phyloP scores from a whole-genome alignment of 1,284 basidiomycete species.

The Cystobasidium pallidum region DNA sequence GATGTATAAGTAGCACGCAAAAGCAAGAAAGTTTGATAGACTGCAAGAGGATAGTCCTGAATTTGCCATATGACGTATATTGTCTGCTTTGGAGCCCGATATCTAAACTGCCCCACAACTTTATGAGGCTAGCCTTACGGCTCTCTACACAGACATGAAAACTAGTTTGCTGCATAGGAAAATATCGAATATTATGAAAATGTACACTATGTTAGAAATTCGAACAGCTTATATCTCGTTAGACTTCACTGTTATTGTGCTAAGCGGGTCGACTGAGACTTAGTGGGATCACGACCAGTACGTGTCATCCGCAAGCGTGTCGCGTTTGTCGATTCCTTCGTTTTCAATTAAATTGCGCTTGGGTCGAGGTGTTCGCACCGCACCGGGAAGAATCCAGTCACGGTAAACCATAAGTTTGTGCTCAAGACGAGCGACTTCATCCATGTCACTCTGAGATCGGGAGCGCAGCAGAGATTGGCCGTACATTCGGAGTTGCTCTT shows the following conservation, averaged over 20 bases:
- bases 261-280: not conserved
- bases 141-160: too few species aligned
- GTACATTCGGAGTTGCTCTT: conserved; percentile 2
- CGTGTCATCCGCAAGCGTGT: conserved; percentile 30
- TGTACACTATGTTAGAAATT: conserved; percentile 1
- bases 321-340: conserved; percentile 34
- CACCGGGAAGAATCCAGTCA: conserved; percentile 31
- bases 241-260: not conserved
- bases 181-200: not conserved
- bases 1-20: too few species aligned
- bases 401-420: conserved; percentile 11
- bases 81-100: not conserved
- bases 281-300: conserved; percentile 37
- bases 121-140: too few species aligned
- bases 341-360: conserved; percentile 10
- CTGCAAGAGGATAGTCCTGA: too few species aligned
- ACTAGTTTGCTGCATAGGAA: too few species aligned
- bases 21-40: too few species aligned
- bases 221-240: conserved; percentile 10
- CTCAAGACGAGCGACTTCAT: conserved; percentile 15
- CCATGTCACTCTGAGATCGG: conserved; percentile 3
- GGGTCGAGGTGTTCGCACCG: conserved; percentile 26
- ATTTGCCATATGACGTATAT: too few species aligned
- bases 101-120: too few species aligned
- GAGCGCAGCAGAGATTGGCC: conserved; percentile 9